Percentiles rank a stretch among this genome's conserved stretches.
phyloP scores from a whole-genome alignment of 2,329 filamentous ascomycete species.

The Cladosporium sphaerospermum region DNA sequence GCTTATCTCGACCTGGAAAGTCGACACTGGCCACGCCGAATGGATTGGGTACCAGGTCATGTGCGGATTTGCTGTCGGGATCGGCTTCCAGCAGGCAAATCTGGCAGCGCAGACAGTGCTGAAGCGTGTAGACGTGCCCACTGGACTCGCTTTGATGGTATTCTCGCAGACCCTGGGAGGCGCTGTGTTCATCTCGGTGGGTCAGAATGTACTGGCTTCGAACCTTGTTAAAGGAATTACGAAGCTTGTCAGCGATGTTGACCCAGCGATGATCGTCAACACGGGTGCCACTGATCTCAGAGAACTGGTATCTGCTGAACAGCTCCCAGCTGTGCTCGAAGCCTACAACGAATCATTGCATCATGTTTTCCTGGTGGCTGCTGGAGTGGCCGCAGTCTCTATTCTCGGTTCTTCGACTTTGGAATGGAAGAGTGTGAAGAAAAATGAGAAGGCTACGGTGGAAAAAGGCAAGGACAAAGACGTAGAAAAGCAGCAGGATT shows the following conservation, averaged over 20 bases:
- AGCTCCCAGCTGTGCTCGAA: conserved; percentile 17
- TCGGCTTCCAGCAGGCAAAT: conserved; percentile 36
- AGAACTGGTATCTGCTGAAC: conserved; percentile 18
- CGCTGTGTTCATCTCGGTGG: conserved; percentile 38
- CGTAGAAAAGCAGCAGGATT: neutral
- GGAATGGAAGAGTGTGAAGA: conserved; percentile 23
- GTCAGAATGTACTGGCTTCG: conserved; percentile 28
- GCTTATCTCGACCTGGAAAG: conserved; percentile 37
- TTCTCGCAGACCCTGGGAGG: conserved; percentile 40
- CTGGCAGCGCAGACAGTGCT: conserved; percentile 37
- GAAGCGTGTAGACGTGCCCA: conserved; percentile 32
- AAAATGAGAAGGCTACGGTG: neutral
- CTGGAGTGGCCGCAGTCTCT: conserved; percentile 14
- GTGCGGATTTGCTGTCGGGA: conserved; percentile 39
- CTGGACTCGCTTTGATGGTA: conserved; percentile 35
- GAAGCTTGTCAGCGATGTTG: conserved; percentile 13
- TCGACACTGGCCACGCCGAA: conserved; percentile 30
- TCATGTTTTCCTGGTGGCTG: conserved; percentile 24
- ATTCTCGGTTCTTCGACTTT: conserved; percentile 22
- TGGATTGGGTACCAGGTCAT: conserved; percentile 48
- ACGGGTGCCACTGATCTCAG: conserved; percentile 27
- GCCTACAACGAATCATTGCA: conserved; percentile 26
- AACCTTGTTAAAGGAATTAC: conserved; percentile 14
- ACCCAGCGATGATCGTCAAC: conserved; percentile 17
- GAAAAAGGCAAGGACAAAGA: neutral